These are phyloP conservation scores for Lactarius trivialis DNA, from an alignment of 768 basidiomycete species.

Conservation along the genomic window DNA sequence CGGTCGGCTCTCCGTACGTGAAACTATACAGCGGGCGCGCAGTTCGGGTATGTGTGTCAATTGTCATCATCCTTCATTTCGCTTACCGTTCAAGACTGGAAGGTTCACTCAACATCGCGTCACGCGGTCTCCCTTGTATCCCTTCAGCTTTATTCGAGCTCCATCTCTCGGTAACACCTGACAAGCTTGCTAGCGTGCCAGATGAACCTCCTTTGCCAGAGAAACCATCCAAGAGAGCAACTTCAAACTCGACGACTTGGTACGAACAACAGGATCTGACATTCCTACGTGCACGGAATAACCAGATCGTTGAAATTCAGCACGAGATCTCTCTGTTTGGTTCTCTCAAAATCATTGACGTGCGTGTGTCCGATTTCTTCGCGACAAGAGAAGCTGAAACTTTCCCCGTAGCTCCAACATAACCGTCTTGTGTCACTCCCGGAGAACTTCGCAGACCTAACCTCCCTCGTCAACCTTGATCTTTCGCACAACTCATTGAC, in stretches of 20 bases:
- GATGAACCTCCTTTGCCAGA: constrained; percentile 48
- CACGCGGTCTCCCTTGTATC: constrained; percentile 64
- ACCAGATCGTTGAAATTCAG: constrained; percentile 73
- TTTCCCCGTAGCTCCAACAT: constrained; percentile 53
- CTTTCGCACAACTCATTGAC: constrained; percentile 67
- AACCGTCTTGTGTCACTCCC: constrained; percentile 63
- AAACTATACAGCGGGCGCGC: constrained; percentile 71
- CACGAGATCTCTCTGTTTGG: constrained; percentile 81
- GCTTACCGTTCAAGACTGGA: constrained; percentile 42
- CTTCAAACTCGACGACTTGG: constrained; percentile 49
- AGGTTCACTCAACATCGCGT: constrained; percentile 72
- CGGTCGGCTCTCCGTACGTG: constrained; percentile 61
- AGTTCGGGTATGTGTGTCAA: constrained; percentile 59
- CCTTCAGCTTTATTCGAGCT: constrained; percentile 76
- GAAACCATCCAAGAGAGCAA: constrained; percentile 31
- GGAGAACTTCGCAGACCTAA: constrained; percentile 59
- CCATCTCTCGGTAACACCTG: constrained; percentile 69
- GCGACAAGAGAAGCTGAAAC: constrained; percentile 4
- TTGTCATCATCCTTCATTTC: constrained; percentile 26
- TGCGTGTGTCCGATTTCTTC: constrained; percentile 33
- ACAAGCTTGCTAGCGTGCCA: constrained; percentile 56
- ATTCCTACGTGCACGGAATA: constrained; percentile 72
- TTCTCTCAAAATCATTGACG: constrained; percentile 72
- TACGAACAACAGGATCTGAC: constrained; percentile 77
- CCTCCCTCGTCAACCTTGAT: constrained; percentile 59